Base-by-base conservation (phyloP, 306 rosid genomes). In the Medicago lupulina region DNA sequence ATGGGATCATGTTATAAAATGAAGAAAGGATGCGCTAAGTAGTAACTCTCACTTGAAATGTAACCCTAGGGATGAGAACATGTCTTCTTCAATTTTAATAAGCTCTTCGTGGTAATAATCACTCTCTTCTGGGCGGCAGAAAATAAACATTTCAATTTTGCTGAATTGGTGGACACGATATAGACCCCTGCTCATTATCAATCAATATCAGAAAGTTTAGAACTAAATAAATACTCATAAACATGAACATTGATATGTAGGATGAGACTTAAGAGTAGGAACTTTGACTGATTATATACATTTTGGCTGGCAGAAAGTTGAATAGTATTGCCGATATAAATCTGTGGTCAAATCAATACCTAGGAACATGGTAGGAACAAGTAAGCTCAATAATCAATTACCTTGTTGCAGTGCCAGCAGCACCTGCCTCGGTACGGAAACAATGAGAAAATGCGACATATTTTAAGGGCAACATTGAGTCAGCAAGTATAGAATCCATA, bases 131-230 rank as follows among this genome's bases (percentile, higher is more conserved):
- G 97, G 90, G 34, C 79, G 93, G 83, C 99, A 95, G 64, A 95
- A 76, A 38, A 95, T 77, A 81, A 95, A 95, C 97, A 92, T 90
- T 83, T 95, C 99, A 78, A 84, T 86, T 87, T 95, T 95, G 92
- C 97, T 90, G 90, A 95, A 95, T 83, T 95, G 99, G 88, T 95
- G 98, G 49, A 95, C 98, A 77, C 98, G 91, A 85, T 95, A 92
- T 36, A 95, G 97, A 75, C 98, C 98, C 89, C 98, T 92, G 96
- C 65, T 72, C 70, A 82, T 38, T 59, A 78, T 78, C 60, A 72
- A 39, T 51, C 21, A 51, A 70, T 23, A 58, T 61, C 39, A 75
- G 69, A 74, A 70, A 55, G 49, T 13, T 64, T 49, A 38, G 28
- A 54, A 18, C 46, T 61, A 79, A 17, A 51, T 61, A 79, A 17